Percentiles rank a stretch among this genome's conserved stretches.
Conservation (phyloP, 2,329 filamentous ascomycete species). For the Rutstroemia sydowiana region DNA sequence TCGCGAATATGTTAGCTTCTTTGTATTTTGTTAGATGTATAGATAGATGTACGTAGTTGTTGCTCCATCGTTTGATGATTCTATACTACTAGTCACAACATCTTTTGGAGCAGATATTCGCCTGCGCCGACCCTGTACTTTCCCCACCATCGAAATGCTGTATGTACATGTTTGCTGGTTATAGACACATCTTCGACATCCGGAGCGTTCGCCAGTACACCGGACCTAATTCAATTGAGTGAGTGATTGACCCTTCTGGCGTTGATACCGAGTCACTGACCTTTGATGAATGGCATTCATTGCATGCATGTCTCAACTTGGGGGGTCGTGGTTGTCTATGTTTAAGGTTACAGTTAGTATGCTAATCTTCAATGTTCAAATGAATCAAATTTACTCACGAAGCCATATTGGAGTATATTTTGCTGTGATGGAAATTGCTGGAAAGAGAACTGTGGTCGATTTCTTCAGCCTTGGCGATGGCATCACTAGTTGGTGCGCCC, state of each 20-base stretch:
- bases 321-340: neutral
- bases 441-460: no score
- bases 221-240: constrained; percentile 4
- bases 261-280: neutral
- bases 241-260: neutral
- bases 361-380: no score
- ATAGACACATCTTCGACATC: constrained; percentile 4
- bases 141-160: constrained; percentile 8
- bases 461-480: no score
- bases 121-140: constrained; percentile 1
- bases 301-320: constrained; percentile 7
- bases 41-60: neutral
- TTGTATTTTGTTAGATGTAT: no score
- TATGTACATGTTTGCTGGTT: constrained; percentile 5
- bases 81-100: neutral
- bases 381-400: no score
- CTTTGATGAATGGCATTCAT: constrained; percentile 8
- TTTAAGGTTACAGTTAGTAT: neutral
- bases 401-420: no score
- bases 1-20: no score
- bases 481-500: no score
- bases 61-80: no score
- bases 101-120: neutral
- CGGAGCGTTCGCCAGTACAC: constrained; percentile 4
- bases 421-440: no score